Evolutionary conservation across 2,329 filamentous ascomycete species (phyloP), one percentile per base, ranked within the genome.

Genomic region (Madurella mycetomatis): DNA sequence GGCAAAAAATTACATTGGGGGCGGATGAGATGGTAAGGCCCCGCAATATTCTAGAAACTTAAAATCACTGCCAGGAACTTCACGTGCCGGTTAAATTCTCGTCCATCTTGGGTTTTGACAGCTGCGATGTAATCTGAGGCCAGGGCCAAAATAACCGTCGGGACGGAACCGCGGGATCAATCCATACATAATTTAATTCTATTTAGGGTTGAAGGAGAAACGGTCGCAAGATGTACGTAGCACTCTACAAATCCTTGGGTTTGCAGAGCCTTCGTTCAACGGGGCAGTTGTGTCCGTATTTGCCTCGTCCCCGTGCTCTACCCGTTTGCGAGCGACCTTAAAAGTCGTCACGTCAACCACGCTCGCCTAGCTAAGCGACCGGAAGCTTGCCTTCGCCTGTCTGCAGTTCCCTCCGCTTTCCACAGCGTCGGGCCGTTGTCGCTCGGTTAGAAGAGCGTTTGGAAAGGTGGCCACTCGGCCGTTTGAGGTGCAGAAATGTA

Each of bases 21-120:
- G 40, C 31, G 40, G 4, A 25, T 9, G 9, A 15, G 13, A 5
- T 18, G 1, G 13, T 18, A 40, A 17, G 48, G 46, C 31, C 41
- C 49, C 47, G 45, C 43, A 53, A 53, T 58, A 49, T 58, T 58
- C 56, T 58, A 52, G 56, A 58, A 37, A 49, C 34, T n/a, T 19
- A 40, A 48, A 40, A 34, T 25, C 2, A 19, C 5, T 17, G 45
- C 15, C 30, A 18, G n/a, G 40, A 7, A 18, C n/a, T 32, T 18
- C 47, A 51, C 51, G 43, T 48, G 51, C 55, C 47, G 51, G 47
- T n/a, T 57, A 57, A 53, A 53, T 47, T 37, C 32, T 40, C 40
- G 49, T 30, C 12, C 9, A 37, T n/a, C 44, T 53, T 44, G 48
- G 53, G 4, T 43, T 18, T 43, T 51, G 55, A 51, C 51, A 54